phyloP scores from a whole-genome alignment of 306 rosid species.

The Mucuna pruriens region DNA sequence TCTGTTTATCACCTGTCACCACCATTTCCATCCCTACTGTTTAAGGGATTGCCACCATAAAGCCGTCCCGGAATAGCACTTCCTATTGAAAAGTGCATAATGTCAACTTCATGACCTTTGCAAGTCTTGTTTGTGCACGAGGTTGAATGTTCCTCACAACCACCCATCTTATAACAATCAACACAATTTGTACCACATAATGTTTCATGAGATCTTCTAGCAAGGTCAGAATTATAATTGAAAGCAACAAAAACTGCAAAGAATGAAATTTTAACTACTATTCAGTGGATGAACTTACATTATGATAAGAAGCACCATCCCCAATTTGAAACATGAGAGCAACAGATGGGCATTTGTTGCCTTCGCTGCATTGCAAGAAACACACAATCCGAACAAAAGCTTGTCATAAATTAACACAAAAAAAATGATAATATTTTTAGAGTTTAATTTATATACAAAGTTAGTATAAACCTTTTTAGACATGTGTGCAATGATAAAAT shows the following conservation, averaged over 20 bases:
- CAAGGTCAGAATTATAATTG: not conserved
- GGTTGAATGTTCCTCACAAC: slow-evolving; percentile 69
- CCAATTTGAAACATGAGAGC: slow-evolving; percentile 97
- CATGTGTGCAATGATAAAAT: no score
- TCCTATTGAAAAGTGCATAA: slow-evolving; percentile 94
- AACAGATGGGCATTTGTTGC: slow-evolving; percentile 83
- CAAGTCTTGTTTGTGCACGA: slow-evolving; percentile 87
- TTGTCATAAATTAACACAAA: slow-evolving; percentile 9
- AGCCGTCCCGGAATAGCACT: slow-evolving; percentile 93
- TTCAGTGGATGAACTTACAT: slow-evolving; percentile 54
- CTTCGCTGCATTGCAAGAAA: slow-evolving; percentile 57
- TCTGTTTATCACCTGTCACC: slow-evolving; percentile 72
- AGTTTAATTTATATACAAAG: not conserved
- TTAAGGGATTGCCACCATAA: slow-evolving; percentile 82
- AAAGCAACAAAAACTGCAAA: slow-evolving; percentile 14
- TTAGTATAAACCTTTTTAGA: no score
- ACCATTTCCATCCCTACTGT: slow-evolving; percentile 75
- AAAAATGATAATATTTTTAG: not conserved
- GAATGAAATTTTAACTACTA: not conserved
- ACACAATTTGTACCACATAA: slow-evolving; percentile 34
- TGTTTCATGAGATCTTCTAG: not conserved
- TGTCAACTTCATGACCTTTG: slow-evolving; percentile 93
- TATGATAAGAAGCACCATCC: slow-evolving; percentile 75
- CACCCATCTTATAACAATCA: slow-evolving; percentile 80
- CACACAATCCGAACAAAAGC: slow-evolving; percentile 34